Base-by-base conservation (phyloP, 768 basidiomycete species). In the Mycena floridula region DNA sequence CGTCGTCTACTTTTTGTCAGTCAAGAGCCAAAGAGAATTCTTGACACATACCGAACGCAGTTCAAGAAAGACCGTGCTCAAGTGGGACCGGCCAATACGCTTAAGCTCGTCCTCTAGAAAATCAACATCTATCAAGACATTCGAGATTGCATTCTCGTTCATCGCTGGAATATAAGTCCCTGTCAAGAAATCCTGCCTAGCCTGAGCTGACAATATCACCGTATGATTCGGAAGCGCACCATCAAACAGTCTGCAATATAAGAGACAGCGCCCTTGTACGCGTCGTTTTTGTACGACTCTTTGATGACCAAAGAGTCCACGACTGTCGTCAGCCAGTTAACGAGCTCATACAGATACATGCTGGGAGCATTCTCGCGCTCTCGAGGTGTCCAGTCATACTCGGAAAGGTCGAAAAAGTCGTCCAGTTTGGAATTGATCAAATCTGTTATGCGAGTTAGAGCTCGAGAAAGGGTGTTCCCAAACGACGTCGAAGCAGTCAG, bases 301-400 rank as follows among this genome's bases (percentile, higher is more conserved):
- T 88, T 83, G 65, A 98, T 81, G 48, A 74, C 77, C 52, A 85
- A 81, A 47, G 81, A 90, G 61, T 98, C 96, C 39, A 99, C 91
- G 44, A 96, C 89, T 2, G 94, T 96, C 28, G 86, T 94, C 42
- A 98, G 74, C 88, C 94, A 99, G 60, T 92, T 93, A 60, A 95
- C 79, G 55, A 98, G 78, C 61, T 97, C 95, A 59, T 91, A 86
- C 3, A 98, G 73, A 63, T 97, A 97, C 77, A 86, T 85, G 76
- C 90, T 94, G 36, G 94, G 91, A 26, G 80, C 80, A 46, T 76
- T 72, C 58, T 89, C 85, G 25, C 79, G 77, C 9, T 68, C 60
- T 25, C 71, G 67, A 7, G 91, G 87, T 26, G 84, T 86, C 93
- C 93, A 98, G 55, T 94, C 83, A 60, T 97, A 97, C 64, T 95